Evolutionary conservation across 257 asterid species (phyloP), one percentile per base, ranked within the genome.

Genomic region (Nicotiana tabacum): DNA sequence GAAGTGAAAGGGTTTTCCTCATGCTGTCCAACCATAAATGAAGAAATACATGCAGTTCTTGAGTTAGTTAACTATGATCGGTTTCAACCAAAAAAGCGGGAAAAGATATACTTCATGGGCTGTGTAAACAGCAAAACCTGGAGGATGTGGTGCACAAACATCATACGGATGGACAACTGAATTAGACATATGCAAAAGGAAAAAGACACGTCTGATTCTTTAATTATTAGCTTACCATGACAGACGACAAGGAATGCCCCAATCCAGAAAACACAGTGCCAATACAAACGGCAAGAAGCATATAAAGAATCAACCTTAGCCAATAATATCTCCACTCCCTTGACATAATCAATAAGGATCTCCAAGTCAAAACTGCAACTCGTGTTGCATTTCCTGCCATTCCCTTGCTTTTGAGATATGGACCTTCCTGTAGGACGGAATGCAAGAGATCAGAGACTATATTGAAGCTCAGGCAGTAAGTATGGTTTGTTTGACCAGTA

Each of bases 321-420:
- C 99, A 96, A 83, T 96, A 96, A 84, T 92, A 96, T 77, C 95
- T 94, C 98, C 98, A 96, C 90, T 96, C 99, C 87, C 99, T 93
- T n/a, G 97, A 96, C 99, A 96, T 96, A 65, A 96, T 92, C 90
- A 94, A 83, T 87, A 96, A 84, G 24, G 99, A 96, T 89, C 99
- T 91, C 99, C 99, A 96, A 16, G 98, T 96, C 88, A 96, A 84
- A 27, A 96, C 91, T 64, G 95, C 94, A 37, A 94, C 90, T 84
- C 92, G 91, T 61, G 92, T 83, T 32, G 86, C 80, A 86, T 84
- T 89, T 84, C 86, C 90, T 17, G 97, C 94, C 88, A 82, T 90
- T 86, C 98, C 98, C 90, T 90, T 94, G 91, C 97, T 91, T 89
- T 92, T 96, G 81, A 95, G 94, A 69, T 89, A 84, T 29, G 98